Percentiles rank a stretch among this genome's conserved stretches.
These are phyloP conservation scores for Sclerotinia trifoliorum DNA, from an alignment of 2,329 filamentous ascomycete species.

Conservation along the genomic window DNA sequence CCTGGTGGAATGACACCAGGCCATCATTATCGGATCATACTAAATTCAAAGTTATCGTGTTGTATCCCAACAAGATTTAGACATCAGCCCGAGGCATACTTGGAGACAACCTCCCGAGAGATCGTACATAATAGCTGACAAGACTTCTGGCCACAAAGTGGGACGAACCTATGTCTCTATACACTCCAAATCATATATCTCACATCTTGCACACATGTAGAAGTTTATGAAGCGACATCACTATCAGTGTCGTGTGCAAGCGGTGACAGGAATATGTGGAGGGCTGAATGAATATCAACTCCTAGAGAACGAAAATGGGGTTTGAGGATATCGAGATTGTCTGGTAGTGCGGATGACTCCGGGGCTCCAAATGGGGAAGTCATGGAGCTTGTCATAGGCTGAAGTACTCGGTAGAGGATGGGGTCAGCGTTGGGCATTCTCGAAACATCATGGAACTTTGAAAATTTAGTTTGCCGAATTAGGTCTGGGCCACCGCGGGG, in stretches of 20 bases:
- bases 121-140: background rate
- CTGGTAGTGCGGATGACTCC: background rate
- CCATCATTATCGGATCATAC: background rate
- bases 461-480: constrained; percentile 14
- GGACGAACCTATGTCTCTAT: background rate
- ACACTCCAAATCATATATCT: background rate
- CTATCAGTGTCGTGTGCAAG: background rate
- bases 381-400: background rate
- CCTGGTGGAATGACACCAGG: background rate
- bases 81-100: background rate
- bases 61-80: background rate
- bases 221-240: background rate
- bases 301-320: background rate
- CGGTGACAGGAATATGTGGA: background rate
- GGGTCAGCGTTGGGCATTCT: background rate
- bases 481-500: background rate
- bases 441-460: background rate
- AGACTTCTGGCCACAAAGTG: background rate
- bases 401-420: background rate
- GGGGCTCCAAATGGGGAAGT: background rate
- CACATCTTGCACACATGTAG: background rate
- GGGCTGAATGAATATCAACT: background rate
- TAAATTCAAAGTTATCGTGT: too few relatives aligned
- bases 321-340: background rate
- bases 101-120: background rate